Percentiles rank a stretch among this genome's conserved stretches.
These are phyloP conservation scores for Fusarium kyushuense DNA, from an alignment of 2,329 filamentous ascomycete species.

Conservation along the genomic window DNA sequence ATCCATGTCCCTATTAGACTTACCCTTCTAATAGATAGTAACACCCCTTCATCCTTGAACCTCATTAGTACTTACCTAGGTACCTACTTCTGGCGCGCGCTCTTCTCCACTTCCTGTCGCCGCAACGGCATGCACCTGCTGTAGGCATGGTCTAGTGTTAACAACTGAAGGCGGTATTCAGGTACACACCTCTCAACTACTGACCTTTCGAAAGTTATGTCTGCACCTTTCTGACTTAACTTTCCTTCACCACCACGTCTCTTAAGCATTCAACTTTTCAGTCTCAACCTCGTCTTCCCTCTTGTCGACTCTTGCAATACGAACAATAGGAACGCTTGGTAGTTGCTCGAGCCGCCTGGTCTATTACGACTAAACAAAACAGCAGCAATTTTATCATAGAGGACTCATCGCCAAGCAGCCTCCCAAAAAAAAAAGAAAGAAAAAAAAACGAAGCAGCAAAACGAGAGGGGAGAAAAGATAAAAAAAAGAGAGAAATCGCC, in stretches of 20 bases:
- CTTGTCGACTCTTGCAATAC: conserved; percentile 1
- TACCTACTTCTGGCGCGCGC: conserved; percentile 1
- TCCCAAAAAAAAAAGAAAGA: conserved; percentile 5
- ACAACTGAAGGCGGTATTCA: conserved; percentile 5
- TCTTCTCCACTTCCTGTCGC: conserved; percentile 32
- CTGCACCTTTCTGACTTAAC: conserved; percentile 15
- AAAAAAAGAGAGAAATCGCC: neutral
- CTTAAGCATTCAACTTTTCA: conserved; percentile 3
- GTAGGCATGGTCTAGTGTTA: conserved; percentile 2
- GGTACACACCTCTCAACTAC: conserved; percentile 8
- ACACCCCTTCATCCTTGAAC: neutral
- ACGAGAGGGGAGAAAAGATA: neutral
- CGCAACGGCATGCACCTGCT: conserved; percentile 23
- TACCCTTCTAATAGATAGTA: conserved; percentile 15
- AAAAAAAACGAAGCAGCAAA: neutral
- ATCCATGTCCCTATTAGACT: neutral
- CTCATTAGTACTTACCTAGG: neutral
- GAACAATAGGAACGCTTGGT: neutral
- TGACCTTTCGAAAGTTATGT: neutral
- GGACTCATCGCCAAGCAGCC: neutral
- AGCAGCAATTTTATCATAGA: neutral
- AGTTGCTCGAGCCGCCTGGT: neutral
- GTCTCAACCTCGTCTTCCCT: conserved; percentile 21
- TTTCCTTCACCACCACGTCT: conserved; percentile 20
- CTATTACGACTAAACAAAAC: neutral